These are phyloP conservation scores for Plantago elongata DNA, from an alignment of 257 asterid species.

Conservation along the genomic window DNA sequence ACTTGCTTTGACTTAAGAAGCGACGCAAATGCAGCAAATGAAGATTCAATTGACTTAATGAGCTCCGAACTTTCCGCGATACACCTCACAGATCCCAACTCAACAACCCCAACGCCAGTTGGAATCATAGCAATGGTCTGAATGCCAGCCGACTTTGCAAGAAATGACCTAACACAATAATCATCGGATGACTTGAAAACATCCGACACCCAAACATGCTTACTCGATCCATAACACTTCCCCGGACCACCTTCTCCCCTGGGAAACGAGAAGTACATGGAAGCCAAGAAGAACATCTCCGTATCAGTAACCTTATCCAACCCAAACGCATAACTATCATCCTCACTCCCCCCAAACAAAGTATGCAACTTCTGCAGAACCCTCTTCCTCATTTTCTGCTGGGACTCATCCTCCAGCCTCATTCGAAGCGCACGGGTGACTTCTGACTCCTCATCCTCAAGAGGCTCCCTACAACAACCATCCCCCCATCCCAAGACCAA, in stretches of 20 bases:
- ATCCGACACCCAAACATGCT: slow-evolving; percentile 64
- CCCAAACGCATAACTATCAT: slow-evolving; percentile 80
- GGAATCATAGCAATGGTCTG: slow-evolving; percentile 82
- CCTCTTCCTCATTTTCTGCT: slow-evolving; percentile 86
- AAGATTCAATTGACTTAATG: slow-evolving; percentile 45
- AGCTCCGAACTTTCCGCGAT: slow-evolving; percentile 61
- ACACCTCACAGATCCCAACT: slow-evolving; percentile 76
- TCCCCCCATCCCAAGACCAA: slow-evolving; percentile 97
- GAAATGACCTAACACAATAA: slow-evolving; percentile 76
- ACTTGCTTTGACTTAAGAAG: slow-evolving; percentile 41
- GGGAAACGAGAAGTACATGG: slow-evolving; percentile 91
- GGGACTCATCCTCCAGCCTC: slow-evolving; percentile 68
- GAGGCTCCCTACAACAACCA: slow-evolving; percentile 91
- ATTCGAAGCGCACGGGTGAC: slow-evolving; percentile 43
- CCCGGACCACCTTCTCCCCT: slow-evolving; percentile 94
- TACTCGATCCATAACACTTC: slow-evolving; percentile 55
- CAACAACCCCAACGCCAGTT: slow-evolving; percentile 83
- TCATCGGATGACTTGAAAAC: slow-evolving; percentile 43
- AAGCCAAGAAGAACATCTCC: slow-evolving; percentile 93
- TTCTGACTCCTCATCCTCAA: slow-evolving; percentile 62
- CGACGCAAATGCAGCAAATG: slow-evolving; percentile 58
- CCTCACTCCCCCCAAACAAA: slow-evolving; percentile 78
- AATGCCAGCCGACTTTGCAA: slow-evolving; percentile 79
- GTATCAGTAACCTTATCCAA: slow-evolving; percentile 93
- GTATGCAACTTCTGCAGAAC: slow-evolving; percentile 77